Conservation (phyloP, 2,329 filamentous ascomycete genomes). For the Cercospora sp. region DNA sequence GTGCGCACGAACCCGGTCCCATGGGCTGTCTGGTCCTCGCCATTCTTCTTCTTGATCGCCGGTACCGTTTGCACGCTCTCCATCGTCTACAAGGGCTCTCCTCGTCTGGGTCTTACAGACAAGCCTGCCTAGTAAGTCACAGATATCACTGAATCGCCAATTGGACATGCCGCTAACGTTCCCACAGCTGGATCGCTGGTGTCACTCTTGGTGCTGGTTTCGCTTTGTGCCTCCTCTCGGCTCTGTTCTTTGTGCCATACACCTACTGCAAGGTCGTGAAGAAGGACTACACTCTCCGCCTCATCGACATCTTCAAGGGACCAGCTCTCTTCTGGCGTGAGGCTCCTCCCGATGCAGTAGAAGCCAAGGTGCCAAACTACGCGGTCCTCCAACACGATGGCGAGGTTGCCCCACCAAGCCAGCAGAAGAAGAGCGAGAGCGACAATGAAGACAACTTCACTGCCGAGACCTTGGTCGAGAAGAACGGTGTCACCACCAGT, state of each 20-base stretch:
- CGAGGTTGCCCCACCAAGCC: constrained; percentile 31
- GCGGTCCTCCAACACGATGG: constrained; percentile 26
- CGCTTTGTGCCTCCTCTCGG: constrained; percentile 52
- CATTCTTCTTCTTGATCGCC: constrained; percentile 49
- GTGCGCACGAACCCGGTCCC: constrained; percentile 51
- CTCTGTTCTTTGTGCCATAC: constrained; percentile 60
- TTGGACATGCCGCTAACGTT: constrained; percentile 30
- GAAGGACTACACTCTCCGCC: constrained; percentile 61
- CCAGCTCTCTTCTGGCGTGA: constrained; percentile 33
- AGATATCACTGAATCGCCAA: not conserved
- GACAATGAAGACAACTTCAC: constrained; percentile 35
- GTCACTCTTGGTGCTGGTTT: constrained; percentile 56
- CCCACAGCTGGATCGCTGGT: constrained; percentile 56
- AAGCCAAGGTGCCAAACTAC: constrained; percentile 35
- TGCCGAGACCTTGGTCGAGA: constrained; percentile 35
- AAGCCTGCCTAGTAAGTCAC: constrained; percentile 30
- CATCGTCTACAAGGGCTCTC: constrained; percentile 55
- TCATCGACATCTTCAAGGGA: constrained; percentile 56
- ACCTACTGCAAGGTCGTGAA: constrained; percentile 59
- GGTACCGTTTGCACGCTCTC: constrained; percentile 54
- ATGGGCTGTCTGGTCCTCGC: constrained; percentile 51
- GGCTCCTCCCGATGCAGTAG: constrained; percentile 32
- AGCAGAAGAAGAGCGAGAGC: constrained; percentile 37
- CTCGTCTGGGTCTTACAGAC: constrained; percentile 51
- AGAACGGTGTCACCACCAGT: constrained; percentile 20